Evolutionary conservation across 495 filamentous ascomycete species (phyloP).

Genomic region (Penicillium mononematosum): DNA sequence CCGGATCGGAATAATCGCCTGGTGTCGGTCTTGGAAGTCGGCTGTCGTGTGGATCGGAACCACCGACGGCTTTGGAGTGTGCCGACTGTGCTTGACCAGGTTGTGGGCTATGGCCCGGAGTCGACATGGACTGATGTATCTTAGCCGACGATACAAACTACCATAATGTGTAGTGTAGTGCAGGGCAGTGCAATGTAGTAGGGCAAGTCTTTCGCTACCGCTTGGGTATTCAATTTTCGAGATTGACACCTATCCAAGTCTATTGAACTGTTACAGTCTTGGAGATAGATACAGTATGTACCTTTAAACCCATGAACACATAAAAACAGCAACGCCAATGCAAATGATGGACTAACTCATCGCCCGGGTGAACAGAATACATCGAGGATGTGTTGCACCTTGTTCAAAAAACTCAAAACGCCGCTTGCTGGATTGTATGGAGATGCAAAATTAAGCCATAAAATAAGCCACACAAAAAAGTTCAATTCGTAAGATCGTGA

Average conservation of each 20-base stretch:
- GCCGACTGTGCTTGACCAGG: background rate
- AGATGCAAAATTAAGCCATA: slow-evolving; percentile 10
- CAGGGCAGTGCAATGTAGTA: no score
- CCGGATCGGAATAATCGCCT: slow-evolving; percentile 6
- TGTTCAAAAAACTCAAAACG: slow-evolving; percentile 2
- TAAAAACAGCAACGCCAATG: slow-evolving; percentile 9
- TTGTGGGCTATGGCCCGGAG: no score
- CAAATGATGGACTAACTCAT: slow-evolving; percentile 4
- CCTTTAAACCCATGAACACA: slow-evolving; percentile 4
- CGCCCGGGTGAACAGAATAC: background rate
- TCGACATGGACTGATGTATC: no score
- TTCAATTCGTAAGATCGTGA: slow-evolving; percentile 27
- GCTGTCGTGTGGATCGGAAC: background rate
- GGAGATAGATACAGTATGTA: background rate
- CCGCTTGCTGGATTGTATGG: slow-evolving; percentile 14
- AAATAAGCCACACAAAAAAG: slow-evolving; percentile 1
- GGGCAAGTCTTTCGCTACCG: background rate
- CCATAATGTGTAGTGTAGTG: no score
- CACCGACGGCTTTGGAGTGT: background rate
- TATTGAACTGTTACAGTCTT: slow-evolving; percentile 4
- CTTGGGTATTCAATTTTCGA: background rate
- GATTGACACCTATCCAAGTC: background rate
- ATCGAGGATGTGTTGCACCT: background rate
- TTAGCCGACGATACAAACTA: no score
- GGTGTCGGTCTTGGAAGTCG: background rate